Base-by-base conservation (phyloP, 345 rosid species). In the Sonneratia alba region DNA sequence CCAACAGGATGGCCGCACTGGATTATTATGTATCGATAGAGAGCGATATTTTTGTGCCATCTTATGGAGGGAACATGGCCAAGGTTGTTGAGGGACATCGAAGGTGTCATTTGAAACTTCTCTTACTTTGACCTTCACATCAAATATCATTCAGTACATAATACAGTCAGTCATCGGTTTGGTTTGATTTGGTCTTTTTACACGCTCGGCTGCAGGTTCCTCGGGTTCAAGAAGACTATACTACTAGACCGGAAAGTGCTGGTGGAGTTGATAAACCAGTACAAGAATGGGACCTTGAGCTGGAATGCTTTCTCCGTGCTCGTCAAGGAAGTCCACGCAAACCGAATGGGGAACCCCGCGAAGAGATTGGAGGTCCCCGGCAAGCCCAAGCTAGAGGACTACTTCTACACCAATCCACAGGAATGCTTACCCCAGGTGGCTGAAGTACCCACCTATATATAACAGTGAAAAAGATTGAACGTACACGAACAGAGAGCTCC, bases 41-140 rank as follows among this genome's bases (percentile, higher is more conserved):
- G 77, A 90, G 97, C n/a, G 97, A 91, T 74, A 82, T 87, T 72
- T 91, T 91, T 75, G 84, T 91, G 75, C 96, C 97, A 34, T 89
- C 97, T 18, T 83, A 88, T 72, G 90, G 88, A 38, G 97, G 97
- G 66, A 91, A 91, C 82, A 89, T 91, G 97, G 97, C 97, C 51
- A 91, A 86, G 83, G 96, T 91, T n/a, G 96, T 91, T 40, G 97
- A 89, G 88, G 97, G 96, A 78, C 97, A 91, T 72, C 85, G 97
- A 70, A 89, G 97, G 97, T 91, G 79, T 40, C 43, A 40, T 8
- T 40, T 40, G 43, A 40, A 40, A 40, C 43, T 40, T 40, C 43
- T 40, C 43, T 40, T 40, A 27, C 32, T 27, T 27, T 27, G 32
- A 27, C 32, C 32, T 27, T 27, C 32, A 27, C 32, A 66, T 27